phyloP scores from a whole-genome alignment of 345 rosid genomes.

The Excoecaria cochinchinensis region DNA sequence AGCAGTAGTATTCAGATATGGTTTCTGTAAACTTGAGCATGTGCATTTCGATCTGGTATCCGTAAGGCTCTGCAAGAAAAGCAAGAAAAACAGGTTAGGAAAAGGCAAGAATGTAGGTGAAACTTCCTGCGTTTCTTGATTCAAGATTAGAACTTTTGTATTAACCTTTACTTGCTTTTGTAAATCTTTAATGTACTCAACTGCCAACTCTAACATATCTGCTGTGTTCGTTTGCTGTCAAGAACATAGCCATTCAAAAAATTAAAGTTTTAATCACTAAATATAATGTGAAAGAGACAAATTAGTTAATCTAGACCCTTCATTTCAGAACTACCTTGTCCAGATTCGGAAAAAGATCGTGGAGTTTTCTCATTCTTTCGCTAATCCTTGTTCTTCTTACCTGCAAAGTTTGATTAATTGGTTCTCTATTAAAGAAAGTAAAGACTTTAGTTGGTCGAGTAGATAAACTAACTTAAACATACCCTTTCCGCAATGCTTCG shows the following conservation, averaged over 20 bases:
- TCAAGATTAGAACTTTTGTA: background rate
- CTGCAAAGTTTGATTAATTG: conserved; percentile 27
- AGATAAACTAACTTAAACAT: conserved; percentile 6
- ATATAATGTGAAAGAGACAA: background rate
- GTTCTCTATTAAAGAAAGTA: background rate
- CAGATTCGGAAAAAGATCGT: conserved; percentile 63
- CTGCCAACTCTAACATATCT: conserved; percentile 74
- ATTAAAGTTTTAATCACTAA: background rate
- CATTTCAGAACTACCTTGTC: conserved; percentile 53
- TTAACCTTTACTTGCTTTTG: conserved; percentile 65
- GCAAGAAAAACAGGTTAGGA: conserved; percentile 8
- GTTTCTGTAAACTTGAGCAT: conserved; percentile 37
- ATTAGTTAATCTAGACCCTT: conserved; percentile 1
- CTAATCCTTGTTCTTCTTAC: conserved; percentile 67
- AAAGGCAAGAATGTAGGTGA: conserved; percentile 12
- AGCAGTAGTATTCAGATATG: conserved; percentile 19
- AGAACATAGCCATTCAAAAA: conserved; percentile 4
- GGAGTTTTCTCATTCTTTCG: conserved; percentile 62
- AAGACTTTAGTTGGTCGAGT: background rate
- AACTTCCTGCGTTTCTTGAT: conserved; percentile 17
- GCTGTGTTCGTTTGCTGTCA: conserved; percentile 69
- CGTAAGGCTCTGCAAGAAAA: conserved; percentile 41
- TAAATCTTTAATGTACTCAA: conserved; percentile 64
- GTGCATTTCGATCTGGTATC: conserved; percentile 50
- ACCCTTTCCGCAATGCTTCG: conserved; percentile 97